Percentiles rank a stretch among this genome's conserved stretches.
Conservation (phyloP, 805 yeast species). For the Tetrapisispora namnaoensis region DNA sequence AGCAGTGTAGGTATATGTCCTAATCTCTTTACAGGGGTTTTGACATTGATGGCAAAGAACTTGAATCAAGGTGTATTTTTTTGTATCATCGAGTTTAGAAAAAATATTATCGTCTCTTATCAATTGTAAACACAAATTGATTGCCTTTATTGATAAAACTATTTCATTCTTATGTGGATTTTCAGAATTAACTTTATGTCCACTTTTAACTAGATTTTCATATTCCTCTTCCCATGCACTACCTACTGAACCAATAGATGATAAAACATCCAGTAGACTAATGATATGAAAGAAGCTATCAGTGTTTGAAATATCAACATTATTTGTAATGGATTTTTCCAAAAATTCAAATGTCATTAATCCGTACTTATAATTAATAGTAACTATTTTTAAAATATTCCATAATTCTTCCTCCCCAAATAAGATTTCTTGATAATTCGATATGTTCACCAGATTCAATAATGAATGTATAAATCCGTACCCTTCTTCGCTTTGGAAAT, state of each 20-base stretch:
- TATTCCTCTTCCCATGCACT: conserved; percentile 61
- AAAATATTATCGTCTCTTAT: conserved; percentile 25
- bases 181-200: conserved; percentile 33
- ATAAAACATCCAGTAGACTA: conserved; percentile 63
- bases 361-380: background rate
- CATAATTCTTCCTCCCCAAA: conserved; percentile 43
- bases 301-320: background rate
- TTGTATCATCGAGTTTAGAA: conserved; percentile 23
- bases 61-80: conserved; percentile 49
- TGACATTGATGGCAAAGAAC: conserved; percentile 80
- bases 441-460: conserved; percentile 24
- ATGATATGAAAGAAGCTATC: conserved; percentile 44
- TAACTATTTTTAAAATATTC: conserved; percentile 33
- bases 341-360: background rate
- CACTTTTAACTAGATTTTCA: conserved; percentile 35
- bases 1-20: conserved; percentile 51
- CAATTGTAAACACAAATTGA: conserved; percentile 46
- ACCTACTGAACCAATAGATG: conserved; percentile 69
- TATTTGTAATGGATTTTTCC: background rate
- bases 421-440: conserved; percentile 25
- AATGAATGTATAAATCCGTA: conserved; percentile 35
- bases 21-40: conserved; percentile 71
- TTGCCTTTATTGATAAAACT: conserved; percentile 47
- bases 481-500: conserved; percentile 34
- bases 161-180: conserved; percentile 45